Base-by-base conservation (phyloP, 140 eudicot genomes). In the Senecio squalidus region DNA sequence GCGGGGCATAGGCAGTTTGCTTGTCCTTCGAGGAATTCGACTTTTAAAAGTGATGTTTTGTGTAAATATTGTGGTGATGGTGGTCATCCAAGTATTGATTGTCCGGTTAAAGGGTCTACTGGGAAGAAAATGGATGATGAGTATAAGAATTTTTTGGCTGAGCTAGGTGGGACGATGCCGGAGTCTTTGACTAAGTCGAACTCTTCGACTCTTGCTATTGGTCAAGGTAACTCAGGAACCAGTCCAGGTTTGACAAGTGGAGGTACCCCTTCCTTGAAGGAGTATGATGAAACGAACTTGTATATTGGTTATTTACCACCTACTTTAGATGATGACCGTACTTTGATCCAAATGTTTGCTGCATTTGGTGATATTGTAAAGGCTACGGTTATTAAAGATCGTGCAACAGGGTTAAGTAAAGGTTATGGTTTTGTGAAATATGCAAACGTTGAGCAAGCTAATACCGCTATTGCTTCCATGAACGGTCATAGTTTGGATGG, bases 91-190 rank as follows among this genome's bases (percentile, higher is more conserved):
- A 88, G 94, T 13, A 88, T 81, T 33, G 96, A 88, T 44, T 88
- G 96, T 73, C 94, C 96, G 0, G 88, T 88, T 18, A 88, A 88
- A 82, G 87, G 72, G 45, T 56, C 94, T 3, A 55, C 88, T 2
- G 94, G 94, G 54, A 88, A 88, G 85, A 88, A 88, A 44, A 88
- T 88, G 94, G 96, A 88, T 25, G 96, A 84, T 17, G 96, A 88
- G 54, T 88, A 88, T 60, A 86, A 81, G 52, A 88, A 78, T 36
- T 88, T 88, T 58, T 62, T 88, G 71, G 88, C 90, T 1, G 96
- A 88, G 63, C 74, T 88, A 20, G 96, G 96, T 2, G 96, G 94
- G 28, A 81, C 94, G 5, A 69, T 78, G 13, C 94, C 94, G 0
- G 94, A 88, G 9, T 65, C 81, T 3, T 24, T 56, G 15, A 78